These are phyloP conservation scores for Acanthamoeba culbertsoni DNA, from an alignment of 208 protist genomes.

Conservation along the genomic window DNA sequence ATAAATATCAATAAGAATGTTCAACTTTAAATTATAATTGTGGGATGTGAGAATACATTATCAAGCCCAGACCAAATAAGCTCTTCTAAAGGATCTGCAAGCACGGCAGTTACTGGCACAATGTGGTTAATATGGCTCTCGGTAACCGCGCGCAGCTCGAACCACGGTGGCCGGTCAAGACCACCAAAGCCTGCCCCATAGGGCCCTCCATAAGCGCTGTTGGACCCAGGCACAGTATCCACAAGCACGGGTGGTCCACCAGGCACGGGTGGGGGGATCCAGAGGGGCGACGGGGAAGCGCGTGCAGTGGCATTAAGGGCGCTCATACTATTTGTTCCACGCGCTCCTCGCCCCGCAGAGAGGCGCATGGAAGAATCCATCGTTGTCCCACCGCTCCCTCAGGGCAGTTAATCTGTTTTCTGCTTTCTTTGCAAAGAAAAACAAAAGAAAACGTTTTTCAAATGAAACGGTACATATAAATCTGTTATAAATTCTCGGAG, in stretches of 20 bases:
- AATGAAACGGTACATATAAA: too few species aligned
- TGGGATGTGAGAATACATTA: neutral
- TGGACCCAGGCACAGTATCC: neutral
- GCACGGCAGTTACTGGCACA: neutral
- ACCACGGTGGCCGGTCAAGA: neutral
- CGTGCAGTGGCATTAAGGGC: neutral
- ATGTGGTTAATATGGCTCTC: constrained; percentile 29
- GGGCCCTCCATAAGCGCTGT: neutral
- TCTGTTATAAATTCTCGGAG: too few species aligned
- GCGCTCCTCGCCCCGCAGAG: too few species aligned
- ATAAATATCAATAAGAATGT: neutral
- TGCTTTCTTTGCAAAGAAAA: too few species aligned
- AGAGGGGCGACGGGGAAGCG: neutral
- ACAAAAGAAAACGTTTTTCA: too few species aligned
- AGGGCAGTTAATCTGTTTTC: too few species aligned
- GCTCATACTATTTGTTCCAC: too few species aligned
- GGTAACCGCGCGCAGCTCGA: constrained; percentile 10
- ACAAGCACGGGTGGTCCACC: neutral
- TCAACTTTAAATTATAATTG: neutral
- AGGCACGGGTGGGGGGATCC: constrained; percentile 14
- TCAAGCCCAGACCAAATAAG: constrained; percentile 45
- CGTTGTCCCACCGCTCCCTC: too few species aligned
- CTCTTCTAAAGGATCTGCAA: neutral
- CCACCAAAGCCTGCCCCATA: neutral
- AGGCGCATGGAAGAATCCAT: too few species aligned